Conservation (phyloP, 306 rosid species). For the Cicer yamashitae region DNA sequence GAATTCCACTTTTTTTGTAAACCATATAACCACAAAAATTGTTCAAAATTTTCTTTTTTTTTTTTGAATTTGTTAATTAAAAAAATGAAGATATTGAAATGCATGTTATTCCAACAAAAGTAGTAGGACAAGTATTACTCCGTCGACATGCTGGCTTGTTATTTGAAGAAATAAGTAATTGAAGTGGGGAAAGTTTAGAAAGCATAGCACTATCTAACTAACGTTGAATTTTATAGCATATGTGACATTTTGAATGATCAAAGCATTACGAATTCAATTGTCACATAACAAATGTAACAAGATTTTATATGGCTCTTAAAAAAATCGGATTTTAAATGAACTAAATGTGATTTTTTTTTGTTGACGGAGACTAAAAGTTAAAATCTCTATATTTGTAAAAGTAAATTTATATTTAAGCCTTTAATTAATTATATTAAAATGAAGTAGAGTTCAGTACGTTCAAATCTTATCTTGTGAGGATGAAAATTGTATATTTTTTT, state of each 20-base stretch:
- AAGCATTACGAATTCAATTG: constrained; percentile 44
- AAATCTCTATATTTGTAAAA: no score
- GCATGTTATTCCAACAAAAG: constrained; percentile 23
- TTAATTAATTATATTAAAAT: no score
- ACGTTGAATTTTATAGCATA: constrained; percentile 19
- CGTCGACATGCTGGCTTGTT: constrained; percentile 41
- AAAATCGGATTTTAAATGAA: no score
- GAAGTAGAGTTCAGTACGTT: no score
- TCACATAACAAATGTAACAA: no score
- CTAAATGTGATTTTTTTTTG: no score
- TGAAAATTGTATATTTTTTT: no score
- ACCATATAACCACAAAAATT: neutral
- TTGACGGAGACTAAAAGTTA: no score
- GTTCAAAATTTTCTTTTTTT: neutral
- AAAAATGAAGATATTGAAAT: constrained; percentile 16
- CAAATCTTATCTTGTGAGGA: no score
- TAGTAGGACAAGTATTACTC: constrained; percentile 24
- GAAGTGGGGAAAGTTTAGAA: neutral
- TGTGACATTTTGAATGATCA: constrained; percentile 35
- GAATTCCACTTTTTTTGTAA: constrained; percentile 12
- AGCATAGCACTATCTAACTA: constrained; percentile 9
- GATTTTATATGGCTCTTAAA: no score
- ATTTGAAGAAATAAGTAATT: constrained; percentile 53
- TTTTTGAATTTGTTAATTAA: neutral
- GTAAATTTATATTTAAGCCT: no score